Evolutionary conservation across 176 grass and related monocot genomes (phyloP), one percentile per base, ranked within the genome.

Genomic region (Elaeis guineensis): DNA sequence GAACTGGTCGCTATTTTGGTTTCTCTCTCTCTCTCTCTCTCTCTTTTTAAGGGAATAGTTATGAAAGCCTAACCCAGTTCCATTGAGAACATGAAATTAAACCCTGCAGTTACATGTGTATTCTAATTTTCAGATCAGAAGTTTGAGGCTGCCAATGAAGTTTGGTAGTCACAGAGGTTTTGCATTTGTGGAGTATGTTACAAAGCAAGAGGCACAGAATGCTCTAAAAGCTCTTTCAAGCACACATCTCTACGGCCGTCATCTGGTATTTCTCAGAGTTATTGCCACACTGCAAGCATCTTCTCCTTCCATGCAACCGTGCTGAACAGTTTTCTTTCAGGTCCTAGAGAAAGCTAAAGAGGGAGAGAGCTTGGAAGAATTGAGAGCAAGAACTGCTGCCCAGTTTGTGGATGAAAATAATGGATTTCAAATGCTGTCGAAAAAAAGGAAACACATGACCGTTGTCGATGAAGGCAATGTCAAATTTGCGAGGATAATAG

Each of bases 321-420:
- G 5, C 19, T 20, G 1, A 44, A 14, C n/a, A 22, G 5, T 24
- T 64, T 72, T 16, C 3, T 55, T 62, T 67, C 57, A 92, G 93
- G 87, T 91, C 72, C 82, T 97, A 63, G 93, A 97, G 29, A 66
- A 84, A 65, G 87, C 93, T 21, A 97, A 92, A 77, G 87, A 91
- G 60, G 81, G 84, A 63, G 93, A 97, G 54, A 97, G 68, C 25
- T 72, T 97, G 55, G 93, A 97, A 75, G 93, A 91, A 78, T 16
- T 97, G 67, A 86, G 93, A 54, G 87, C 67, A 56, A 85, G 75
- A 60, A 85, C 84, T 0, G 84, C 83, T 0, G 87, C 87, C 28
- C 93, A 92, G 64, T 97, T 97, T 64, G 81, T 82, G 19, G 93
- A 89, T 18, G 84, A 89, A 59, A 72, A 72, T 23, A 80, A 71